These are phyloP conservation scores for Orobanche coerulescens DNA, from an alignment of 257 asterid genomes.

Conservation along the genomic window DNA sequence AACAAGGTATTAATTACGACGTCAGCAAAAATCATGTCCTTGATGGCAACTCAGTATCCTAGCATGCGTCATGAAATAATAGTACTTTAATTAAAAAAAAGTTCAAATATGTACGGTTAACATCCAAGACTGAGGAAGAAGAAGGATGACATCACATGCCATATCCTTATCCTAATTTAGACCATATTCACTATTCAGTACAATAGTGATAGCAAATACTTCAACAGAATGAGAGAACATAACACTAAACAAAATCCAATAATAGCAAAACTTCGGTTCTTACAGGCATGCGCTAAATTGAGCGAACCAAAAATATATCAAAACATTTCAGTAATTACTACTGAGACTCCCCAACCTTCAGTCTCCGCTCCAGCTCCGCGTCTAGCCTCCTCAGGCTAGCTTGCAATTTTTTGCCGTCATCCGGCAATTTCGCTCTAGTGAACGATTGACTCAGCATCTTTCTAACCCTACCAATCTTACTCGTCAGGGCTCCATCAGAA, in stretches of 20 bases:
- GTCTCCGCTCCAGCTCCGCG: conserved; percentile 31
- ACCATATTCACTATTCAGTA: not conserved
- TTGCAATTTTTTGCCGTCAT: conserved; percentile 28
- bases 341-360: conserved; percentile 29
- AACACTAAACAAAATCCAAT: conserved; percentile 3
- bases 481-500: conserved; percentile 18
- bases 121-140: not conserved
- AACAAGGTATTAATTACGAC: conserved; percentile 6
- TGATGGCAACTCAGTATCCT: not conserved
- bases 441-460: not conserved
- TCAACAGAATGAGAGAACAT: conserved; percentile 14
- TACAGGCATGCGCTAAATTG: conserved; percentile 10
- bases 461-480: conserved; percentile 10
- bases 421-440: conserved; percentile 1
- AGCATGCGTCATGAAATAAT: not conserved
- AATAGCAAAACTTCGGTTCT: conserved; percentile 1
- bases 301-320: not conserved
- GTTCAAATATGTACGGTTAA: not conserved
- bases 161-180: not conserved
- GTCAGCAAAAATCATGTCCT: not conserved
- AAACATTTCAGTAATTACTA: conserved; percentile 5
- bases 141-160: not conserved
- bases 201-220: not conserved
- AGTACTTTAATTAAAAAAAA: not conserved
- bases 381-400: not conserved